phyloP scores from a whole-genome alignment of 257 asterid genomes.

The Striga asiatica region DNA sequence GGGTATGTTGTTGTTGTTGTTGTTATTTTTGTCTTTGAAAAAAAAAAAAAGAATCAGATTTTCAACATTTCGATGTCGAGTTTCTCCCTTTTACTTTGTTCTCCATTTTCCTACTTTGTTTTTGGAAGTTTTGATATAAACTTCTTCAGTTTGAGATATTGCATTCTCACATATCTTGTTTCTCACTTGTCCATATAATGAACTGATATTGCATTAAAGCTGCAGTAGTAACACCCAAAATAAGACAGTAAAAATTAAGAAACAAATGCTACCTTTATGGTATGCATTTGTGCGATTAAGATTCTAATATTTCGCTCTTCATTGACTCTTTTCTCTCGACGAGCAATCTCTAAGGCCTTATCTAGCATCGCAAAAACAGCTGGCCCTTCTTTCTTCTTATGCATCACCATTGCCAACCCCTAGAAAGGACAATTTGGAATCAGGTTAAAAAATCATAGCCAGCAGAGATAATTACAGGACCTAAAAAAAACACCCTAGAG shows the following conservation, averaged over 20 bases:
- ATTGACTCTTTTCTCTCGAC: conserved; percentile 37
- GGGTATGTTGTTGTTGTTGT: too few species aligned
- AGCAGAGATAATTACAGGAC: neutral
- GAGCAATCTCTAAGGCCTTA: conserved; percentile 56
- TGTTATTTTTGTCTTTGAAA: too few species aligned
- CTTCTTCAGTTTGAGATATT: neutral
- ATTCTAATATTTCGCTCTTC: conserved; percentile 77
- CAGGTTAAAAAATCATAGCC: conserved; percentile 1
- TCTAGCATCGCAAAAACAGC: conserved; percentile 80
- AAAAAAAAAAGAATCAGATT: conserved; percentile 1
- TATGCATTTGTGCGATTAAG: conserved; percentile 79
- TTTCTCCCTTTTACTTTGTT: neutral
- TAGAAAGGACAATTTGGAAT: conserved; percentile 15
- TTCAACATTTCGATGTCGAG: neutral
- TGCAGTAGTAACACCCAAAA: neutral
- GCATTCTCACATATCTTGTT: too few species aligned
- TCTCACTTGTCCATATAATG: neutral
- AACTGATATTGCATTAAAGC: neutral
- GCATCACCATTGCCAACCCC: conserved; percentile 97
- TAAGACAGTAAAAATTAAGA: too few species aligned
- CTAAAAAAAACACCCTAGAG: too few species aligned
- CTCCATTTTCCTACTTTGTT: neutral
- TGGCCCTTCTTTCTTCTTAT: conserved; percentile 70
- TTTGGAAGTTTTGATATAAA: neutral
- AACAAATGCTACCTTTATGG: conserved; percentile 43